Evolutionary conservation across 2,329 filamentous ascomycete species (phyloP).

Genomic region (Onygena corvina): DNA sequence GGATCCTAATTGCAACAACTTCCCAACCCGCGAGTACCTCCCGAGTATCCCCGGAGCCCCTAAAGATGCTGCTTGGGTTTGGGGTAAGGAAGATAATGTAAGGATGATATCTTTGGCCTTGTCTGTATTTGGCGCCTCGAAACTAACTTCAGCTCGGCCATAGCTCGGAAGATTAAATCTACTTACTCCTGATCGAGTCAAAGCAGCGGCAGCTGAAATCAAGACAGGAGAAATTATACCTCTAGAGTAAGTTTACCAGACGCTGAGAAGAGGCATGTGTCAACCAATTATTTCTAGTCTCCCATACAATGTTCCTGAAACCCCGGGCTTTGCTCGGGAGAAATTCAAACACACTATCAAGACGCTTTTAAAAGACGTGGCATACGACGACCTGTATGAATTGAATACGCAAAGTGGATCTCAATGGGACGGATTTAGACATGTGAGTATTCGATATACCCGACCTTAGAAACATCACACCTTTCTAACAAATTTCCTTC

Average conservation of each 20-base stretch:
- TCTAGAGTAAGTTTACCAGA: slow-evolving; percentile 35
- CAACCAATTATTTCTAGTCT: slow-evolving; percentile 27
- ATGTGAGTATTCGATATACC: slow-evolving; percentile 23
- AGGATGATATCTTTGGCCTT: slow-evolving; percentile 7
- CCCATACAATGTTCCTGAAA: slow-evolving; percentile 41
- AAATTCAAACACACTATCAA: slow-evolving; percentile 46
- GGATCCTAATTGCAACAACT: slow-evolving; percentile 42
- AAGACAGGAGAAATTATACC: slow-evolving; percentile 45
- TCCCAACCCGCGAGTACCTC: slow-evolving; percentile 44
- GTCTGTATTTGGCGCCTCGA: background rate
- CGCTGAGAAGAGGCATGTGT: background rate
- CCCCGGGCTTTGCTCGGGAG: slow-evolving; percentile 43
- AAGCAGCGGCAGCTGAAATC: slow-evolving; percentile 43
- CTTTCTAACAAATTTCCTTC: slow-evolving; percentile 3
- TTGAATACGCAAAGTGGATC: slow-evolving; percentile 40
- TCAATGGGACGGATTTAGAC: slow-evolving; percentile 42
- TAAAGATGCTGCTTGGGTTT: slow-evolving; percentile 47
- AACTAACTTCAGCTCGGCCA: background rate
- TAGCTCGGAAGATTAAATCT: slow-evolving; percentile 41
- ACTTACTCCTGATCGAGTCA: slow-evolving; percentile 44
- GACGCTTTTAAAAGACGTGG: slow-evolving; percentile 24
- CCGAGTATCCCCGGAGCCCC: slow-evolving; percentile 42
- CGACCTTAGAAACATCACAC: background rate
- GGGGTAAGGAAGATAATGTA: slow-evolving; percentile 46
- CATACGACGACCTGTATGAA: slow-evolving; percentile 35